Base-by-base conservation (phyloP, 2,329 filamentous ascomycete genomes). In the Sporothrix globosa region DNA sequence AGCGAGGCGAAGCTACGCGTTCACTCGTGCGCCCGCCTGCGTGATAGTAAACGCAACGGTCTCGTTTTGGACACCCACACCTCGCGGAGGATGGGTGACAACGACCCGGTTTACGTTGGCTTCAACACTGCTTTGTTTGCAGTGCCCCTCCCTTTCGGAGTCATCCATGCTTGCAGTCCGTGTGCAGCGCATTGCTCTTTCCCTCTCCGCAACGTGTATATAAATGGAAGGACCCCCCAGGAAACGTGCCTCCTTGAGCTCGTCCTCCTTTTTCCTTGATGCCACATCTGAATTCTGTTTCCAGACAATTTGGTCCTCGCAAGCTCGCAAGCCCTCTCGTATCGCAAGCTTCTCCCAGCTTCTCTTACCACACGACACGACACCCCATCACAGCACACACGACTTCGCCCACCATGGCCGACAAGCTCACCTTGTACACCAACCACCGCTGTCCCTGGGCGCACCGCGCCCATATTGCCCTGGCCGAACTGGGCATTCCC, bases 391-490 rank as follows among this genome's bases (percentile, higher is more conserved):
- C 44, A 27, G n/a, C 56, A 19, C 24, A 27, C 13, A 34, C 24
- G 27, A 65, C 27, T n/a, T 52, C 54, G 27, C 54, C 41, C 53
- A 71, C 68, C 46, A 71, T 69, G 44, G 60, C 69, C 53, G 67
- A 71, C 65, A 75, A 73, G 60, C 14, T 75, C 24, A 73, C 67
- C 6, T 69, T 75, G 46, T 75, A 75, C 71, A 74, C 74, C n/a
- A 74, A 74, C 71, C 73, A 73, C 68, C 69, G 67, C 21, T 75
- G 74, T 67, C 74, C 74, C 44, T 75, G 82, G 84, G 91, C 91
- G 19, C 92, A 95, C 77, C 90, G 92, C 48, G 91, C 88, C 0
- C 90, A 93, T 75, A 92, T 93, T 71, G 86, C 86, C 6, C 84
- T 93, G 34, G 83, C 85, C 41, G 91, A 93, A 76, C 85, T 91